A percentile compares a stretch with the other conserved stretches of the same genome.
Conservation (phyloP, 345 rosid genomes). For the Salix viminalis region DNA sequence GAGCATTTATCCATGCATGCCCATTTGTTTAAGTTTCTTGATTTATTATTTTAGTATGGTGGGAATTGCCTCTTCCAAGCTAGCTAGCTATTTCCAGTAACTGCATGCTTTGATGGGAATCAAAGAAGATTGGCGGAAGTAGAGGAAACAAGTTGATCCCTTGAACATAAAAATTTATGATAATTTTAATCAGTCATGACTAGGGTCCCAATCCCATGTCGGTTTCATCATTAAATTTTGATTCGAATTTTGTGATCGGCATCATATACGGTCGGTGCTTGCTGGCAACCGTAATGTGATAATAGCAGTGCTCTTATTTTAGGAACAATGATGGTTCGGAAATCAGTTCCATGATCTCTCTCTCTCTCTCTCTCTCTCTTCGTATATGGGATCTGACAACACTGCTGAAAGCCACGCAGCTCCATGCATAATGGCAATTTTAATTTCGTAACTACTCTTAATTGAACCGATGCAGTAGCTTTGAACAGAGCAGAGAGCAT, state of each 20-base stretch:
- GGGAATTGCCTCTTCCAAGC: constrained; percentile 1
- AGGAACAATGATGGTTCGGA: not conserved
- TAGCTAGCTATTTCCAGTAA: not conserved
- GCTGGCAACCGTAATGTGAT: constrained; percentile 8
- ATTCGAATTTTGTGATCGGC: constrained; percentile 4
- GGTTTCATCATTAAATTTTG: constrained; percentile 2
- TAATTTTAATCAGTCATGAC: constrained; percentile 7
- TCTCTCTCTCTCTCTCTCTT: not conserved
- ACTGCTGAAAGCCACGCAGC: constrained; percentile 14
- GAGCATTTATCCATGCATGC: constrained; percentile 49
- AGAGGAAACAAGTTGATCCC: not conserved
- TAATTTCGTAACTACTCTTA: not conserved
- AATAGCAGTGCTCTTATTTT: not conserved
- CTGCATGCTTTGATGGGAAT: not conserved
- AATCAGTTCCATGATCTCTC: not conserved
- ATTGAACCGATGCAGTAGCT: not conserved
- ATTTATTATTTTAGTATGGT: not conserved
- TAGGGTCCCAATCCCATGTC: constrained; percentile 9
- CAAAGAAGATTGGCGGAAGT: constrained; percentile 2
- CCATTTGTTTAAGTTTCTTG: constrained; percentile 23
- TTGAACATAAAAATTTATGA: not conserved
- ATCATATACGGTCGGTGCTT: not conserved
- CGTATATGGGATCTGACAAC: constrained; percentile 24
- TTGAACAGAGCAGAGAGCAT: not conserved
- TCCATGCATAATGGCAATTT: constrained; percentile 4